Evolutionary conservation across 768 basidiomycete genomes (phyloP), one percentile per base, ranked within the genome.

Genomic region (Chiua virens): DNA sequence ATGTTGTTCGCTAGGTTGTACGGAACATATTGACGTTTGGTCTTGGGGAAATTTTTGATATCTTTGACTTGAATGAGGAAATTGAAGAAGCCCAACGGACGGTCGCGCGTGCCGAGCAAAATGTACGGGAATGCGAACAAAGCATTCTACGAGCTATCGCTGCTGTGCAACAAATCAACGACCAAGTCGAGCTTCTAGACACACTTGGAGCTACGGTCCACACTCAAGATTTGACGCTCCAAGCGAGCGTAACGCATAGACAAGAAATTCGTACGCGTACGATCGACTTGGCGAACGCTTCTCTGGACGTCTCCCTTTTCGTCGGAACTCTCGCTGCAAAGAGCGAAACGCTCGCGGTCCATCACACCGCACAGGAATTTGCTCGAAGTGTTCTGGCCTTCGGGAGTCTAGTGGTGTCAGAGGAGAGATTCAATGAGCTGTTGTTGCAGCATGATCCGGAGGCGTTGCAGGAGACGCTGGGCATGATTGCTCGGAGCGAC

Each of bases 51-150:
- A 39, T 36, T 18, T 59, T 58, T 10, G 57, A 58, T 25, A 21
- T 54, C 45, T 58, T 58, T 20, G 52, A 59, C 42, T 17, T 58
- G 39, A 59, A 58, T 27, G 48, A 54, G 37, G 57, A 58, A 14
- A 54, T 59, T 9, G 48, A 47, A 10, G 15, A 13, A 2, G 45
- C 56, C 2, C 45, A 47, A 23, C 46, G 57, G 28, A 54, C 30
- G 15, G n/a, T 59, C 34, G 27, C 52, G 3, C 47, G 35, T 11
- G 56, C 57, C 3, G 21, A 39, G 39, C 27, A n/a, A n/a, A 54
- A 50, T 22, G 42, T n/a, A 25, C 28, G 17, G 8, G 20, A 17
- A 1, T 54, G 56, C 25, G 23, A 49, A 22, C 30, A 58, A 21
- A 58, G 52, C 35, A 41, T 59, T 15, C 56, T 39, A 10, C 57